Base-by-base conservation (phyloP, 2,329 filamentous ascomycete genomes). In the Arthrobotrys iridis region DNA sequence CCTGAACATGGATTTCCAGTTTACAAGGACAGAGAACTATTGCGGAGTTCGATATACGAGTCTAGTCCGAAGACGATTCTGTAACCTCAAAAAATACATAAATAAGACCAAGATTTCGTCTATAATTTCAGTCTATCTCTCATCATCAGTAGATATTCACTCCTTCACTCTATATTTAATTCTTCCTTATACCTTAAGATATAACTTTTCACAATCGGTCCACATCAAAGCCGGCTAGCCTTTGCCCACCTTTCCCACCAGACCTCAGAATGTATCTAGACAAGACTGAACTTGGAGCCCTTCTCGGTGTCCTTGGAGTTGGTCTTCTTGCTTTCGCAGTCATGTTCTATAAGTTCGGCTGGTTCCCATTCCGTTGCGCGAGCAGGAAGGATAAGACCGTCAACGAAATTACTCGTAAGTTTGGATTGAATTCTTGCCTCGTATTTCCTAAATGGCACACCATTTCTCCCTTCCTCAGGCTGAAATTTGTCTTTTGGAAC, bases 291-390 rank as follows among this genome's bases (percentile, higher is more conserved):
- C n/a, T 74, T 10, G 55, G 22, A 5, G 15, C 37, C 10, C 62
- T 74, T n/a, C 11, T 50, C 43, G 20, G n/a, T 26, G 70, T 74
- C n/a, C 33, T 74, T 8, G 70, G 62, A 10, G 41, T 74, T 20
- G 70, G 60, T 2, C 2, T 62, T 3, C 43, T 73, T 10, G 68
- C 35, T 7, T 48, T 74, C 26, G 26, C 67, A 6, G 35, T 63
- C 45, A 64, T 63, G 52, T 67, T 67, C 28, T 74, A 74, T 52
- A 74, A 67, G 24, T 74, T 74, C 22, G 70, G 70, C n/a, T 74
- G 70, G 70, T 50, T 62, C 35, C 35, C 43, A 8, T 55, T 35
- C 8, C 15, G 18, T 5, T 52, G n/a, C 3, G n/a, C 43, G n/a
- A n/a, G 22, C 24, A 33, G 26, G n/a, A 62, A 52, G n/a, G 41